Evolutionary conservation across 192 early-diverging fungal species (phyloP).

Genomic region (Glomus cerebriforme): DNA sequence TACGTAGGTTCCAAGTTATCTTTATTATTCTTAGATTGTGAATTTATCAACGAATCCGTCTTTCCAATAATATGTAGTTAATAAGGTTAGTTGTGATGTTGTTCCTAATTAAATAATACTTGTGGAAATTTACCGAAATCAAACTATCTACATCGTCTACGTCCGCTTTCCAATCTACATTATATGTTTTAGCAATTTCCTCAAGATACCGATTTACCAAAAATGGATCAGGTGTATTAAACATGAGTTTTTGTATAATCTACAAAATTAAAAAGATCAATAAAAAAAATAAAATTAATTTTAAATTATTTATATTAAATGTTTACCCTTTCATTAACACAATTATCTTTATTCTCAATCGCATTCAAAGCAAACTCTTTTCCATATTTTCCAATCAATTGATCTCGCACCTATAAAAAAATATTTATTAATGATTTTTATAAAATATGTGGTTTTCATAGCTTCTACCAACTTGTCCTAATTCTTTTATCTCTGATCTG

Average conservation of each 20-base stretch:
- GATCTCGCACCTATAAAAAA: slow-evolving; percentile 64
- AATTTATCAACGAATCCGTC: neutral
- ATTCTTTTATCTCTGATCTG: slow-evolving; percentile 83
- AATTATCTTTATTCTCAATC: slow-evolving; percentile 71
- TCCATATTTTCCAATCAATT: slow-evolving; percentile 81
- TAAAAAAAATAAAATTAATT: neutral
- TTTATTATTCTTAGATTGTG: neutral
- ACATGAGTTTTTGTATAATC: slow-evolving; percentile 80
- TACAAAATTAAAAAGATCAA: slow-evolving; percentile 32
- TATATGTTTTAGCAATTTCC: slow-evolving; percentile 84
- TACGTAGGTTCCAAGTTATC: neutral
- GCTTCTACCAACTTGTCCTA: slow-evolving; percentile 49
- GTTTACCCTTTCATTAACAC: slow-evolving; percentile 73
- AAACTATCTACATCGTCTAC: slow-evolving; percentile 45
- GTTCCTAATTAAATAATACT: neutral
- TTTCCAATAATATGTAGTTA: neutral
- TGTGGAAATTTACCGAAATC: slow-evolving; percentile 37
- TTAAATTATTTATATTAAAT: neutral
- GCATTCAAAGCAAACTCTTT: slow-evolving; percentile 76
- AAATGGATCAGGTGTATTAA: slow-evolving; percentile 75
- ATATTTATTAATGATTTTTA: neutral
- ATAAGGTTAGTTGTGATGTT: neutral
- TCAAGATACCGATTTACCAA: slow-evolving; percentile 86
- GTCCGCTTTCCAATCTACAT: slow-evolving; percentile 68
- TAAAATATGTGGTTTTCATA: neutral